These are phyloP conservation scores for Kluyveromyces wickerhamii DNA, from an alignment of 805 yeast genomes.

Conservation along the genomic window DNA sequence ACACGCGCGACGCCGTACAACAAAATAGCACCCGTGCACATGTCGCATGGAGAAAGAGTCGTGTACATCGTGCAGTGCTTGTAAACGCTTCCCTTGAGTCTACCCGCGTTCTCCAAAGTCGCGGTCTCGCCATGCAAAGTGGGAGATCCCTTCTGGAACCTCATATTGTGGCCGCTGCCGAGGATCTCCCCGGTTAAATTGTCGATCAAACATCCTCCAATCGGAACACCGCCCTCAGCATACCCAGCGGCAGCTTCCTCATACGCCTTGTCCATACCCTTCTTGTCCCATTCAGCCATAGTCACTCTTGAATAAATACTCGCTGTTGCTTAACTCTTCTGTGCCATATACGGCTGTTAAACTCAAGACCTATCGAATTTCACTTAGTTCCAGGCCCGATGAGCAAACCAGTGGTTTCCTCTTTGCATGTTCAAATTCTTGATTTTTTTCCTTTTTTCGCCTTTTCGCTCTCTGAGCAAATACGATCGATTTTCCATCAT, in stretches of 20 bases:
- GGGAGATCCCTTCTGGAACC: slow-evolving; percentile 79
- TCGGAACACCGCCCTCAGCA: slow-evolving; percentile 87
- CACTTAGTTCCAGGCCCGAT: too few relatives aligned
- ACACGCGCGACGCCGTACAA: slow-evolving; percentile 83
- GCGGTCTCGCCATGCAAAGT: slow-evolving; percentile 90
- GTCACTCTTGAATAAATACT: too few relatives aligned
- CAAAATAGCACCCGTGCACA: slow-evolving; percentile 92
- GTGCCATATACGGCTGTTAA: too few relatives aligned
- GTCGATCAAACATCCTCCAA: slow-evolving; percentile 38
- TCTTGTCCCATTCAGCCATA: slow-evolving; percentile 47
- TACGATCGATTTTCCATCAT: too few relatives aligned
- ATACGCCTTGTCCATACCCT: slow-evolving; percentile 61
- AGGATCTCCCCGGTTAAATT: slow-evolving; percentile 66
- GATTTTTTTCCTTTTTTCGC: too few relatives aligned
- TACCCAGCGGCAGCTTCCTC: slow-evolving; percentile 64
- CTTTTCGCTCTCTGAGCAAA: too few relatives aligned
- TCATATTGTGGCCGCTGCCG: slow-evolving; percentile 85
- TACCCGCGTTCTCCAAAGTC: slow-evolving; percentile 83
- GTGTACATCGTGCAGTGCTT: slow-evolving; percentile 87
- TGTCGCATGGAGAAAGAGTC: slow-evolving; percentile 84
- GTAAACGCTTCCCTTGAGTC: slow-evolving; percentile 72
- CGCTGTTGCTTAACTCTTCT: too few relatives aligned
- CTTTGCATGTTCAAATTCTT: too few relatives aligned
- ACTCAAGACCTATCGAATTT: too few relatives aligned
- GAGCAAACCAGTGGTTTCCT: too few relatives aligned